Percentiles rank a stretch among this genome's conserved stretches.
phyloP scores from a whole-genome alignment of 768 basidiomycete genomes.

The Calocera cornea region DNA sequence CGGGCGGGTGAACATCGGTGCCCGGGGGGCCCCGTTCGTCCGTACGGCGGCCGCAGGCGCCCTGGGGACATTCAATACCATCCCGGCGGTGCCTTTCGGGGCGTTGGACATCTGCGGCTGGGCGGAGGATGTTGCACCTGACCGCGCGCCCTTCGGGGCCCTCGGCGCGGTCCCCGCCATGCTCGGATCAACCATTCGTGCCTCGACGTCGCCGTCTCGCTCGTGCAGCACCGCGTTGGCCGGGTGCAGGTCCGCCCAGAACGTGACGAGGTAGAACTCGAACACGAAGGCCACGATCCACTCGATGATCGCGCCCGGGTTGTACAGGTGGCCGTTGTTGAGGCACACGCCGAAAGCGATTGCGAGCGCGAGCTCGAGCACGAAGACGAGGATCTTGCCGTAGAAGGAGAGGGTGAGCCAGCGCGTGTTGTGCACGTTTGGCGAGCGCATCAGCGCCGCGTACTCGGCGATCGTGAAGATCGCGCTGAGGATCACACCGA shows the following conservation, averaged over 20 bases:
- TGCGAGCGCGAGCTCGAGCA: constrained; percentile 43
- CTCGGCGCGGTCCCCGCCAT: not conserved
- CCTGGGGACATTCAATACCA: too few species aligned
- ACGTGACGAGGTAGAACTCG: constrained; percentile 59
- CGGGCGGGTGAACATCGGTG: too few species aligned
- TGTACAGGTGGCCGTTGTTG: constrained; percentile 35
- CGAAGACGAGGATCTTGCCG: constrained; percentile 47
- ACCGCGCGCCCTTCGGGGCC: too few species aligned
- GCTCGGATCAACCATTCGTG: not conserved
- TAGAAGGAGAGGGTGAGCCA: not conserved
- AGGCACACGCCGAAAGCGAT: constrained; percentile 43
- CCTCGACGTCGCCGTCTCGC: not conserved
- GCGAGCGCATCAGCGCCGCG: not conserved
- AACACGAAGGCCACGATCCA: constrained; percentile 63
- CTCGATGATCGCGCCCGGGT: constrained; percentile 45
- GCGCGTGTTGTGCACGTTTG: not conserved
- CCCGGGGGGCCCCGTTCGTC: too few species aligned
- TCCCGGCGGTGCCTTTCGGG: too few species aligned
- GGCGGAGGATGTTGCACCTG: too few species aligned
- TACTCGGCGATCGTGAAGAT: constrained; percentile 61
- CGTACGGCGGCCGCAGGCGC: too few species aligned
- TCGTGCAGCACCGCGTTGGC: not conserved
- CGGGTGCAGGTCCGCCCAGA: constrained; percentile 47
- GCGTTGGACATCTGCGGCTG: too few species aligned
- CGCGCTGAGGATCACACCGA: constrained; percentile 57